Evolutionary conservation across 345 rosid genomes (phyloP).

Genomic region (Litchi chinensis): DNA sequence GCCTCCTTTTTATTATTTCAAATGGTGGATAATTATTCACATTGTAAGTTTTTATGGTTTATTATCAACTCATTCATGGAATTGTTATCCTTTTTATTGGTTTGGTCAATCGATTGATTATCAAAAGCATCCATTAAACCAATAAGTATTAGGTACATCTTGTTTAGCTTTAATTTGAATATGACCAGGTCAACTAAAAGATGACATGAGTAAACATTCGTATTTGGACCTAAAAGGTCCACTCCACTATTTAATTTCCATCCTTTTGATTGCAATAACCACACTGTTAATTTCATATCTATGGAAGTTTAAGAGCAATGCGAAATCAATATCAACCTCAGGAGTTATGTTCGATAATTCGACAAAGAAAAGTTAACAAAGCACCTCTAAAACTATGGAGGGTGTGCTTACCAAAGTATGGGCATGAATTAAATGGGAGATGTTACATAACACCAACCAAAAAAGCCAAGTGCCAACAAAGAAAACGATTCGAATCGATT

Average conservation of each 20-base stretch:
- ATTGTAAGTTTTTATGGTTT: no score
- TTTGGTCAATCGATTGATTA: not conserved
- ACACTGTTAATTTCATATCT: not conserved
- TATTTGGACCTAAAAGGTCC: not conserved
- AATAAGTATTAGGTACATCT: not conserved
- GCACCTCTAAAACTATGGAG: no score
- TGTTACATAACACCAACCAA: no score
- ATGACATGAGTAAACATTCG: not conserved
- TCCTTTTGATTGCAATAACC: conserved; percentile 3
- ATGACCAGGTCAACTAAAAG: conserved; percentile 16
- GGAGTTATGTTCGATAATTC: no score
- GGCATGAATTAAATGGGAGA: no score
- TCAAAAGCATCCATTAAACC: not conserved
- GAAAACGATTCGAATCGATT: no score
- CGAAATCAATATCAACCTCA: not conserved
- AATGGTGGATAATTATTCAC: no score
- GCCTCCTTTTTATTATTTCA: no score
- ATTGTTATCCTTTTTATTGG: not conserved
- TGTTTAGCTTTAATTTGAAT: conserved; percentile 14
- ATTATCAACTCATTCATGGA: not conserved
- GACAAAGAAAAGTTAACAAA: no score
- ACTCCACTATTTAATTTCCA: not conserved
- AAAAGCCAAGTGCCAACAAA: no score
- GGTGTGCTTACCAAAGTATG: no score
- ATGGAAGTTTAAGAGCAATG: not conserved